Evolutionary conservation across 2,329 filamentous ascomycete genomes (phyloP).

Genomic region (Penicillium sp.): DNA sequence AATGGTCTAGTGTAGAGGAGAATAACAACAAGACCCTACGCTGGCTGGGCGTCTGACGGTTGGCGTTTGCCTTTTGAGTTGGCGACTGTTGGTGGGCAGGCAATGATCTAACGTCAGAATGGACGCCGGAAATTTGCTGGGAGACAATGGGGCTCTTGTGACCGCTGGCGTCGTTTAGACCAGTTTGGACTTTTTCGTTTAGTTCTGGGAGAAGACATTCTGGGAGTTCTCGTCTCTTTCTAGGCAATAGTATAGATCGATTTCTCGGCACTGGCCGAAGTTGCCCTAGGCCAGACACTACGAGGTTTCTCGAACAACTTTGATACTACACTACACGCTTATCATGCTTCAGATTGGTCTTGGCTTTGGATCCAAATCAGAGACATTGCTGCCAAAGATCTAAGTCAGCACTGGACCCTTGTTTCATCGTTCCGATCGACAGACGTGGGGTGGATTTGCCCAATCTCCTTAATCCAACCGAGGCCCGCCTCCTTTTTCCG

Average conservation of each 20-base stretch:
- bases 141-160: background rate
- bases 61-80: background rate
- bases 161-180: background rate
- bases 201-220: background rate
- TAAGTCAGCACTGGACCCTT: slow-evolving; percentile 25
- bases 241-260: background rate
- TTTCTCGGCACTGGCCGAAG: background rate
- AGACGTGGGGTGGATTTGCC: slow-evolving; percentile 10
- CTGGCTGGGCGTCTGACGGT: background rate
- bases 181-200: background rate
- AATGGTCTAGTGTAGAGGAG: slow-evolving; percentile 9
- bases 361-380: slow-evolving; percentile 3
- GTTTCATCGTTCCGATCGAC: slow-evolving; percentile 20
- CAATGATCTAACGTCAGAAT: background rate
- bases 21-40: background rate
- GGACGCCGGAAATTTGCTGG: background rate
- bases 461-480: slow-evolving; percentile 6
- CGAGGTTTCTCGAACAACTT: background rate
- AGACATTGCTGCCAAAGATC: slow-evolving; percentile 14
- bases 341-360: background rate
- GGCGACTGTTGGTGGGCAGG: background rate
- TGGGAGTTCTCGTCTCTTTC: background rate
- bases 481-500: background rate
- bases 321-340: background rate
- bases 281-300: background rate